phyloP scores from a whole-genome alignment of 2,329 filamentous ascomycete genomes.

The Aspergillus thermomutatus region DNA sequence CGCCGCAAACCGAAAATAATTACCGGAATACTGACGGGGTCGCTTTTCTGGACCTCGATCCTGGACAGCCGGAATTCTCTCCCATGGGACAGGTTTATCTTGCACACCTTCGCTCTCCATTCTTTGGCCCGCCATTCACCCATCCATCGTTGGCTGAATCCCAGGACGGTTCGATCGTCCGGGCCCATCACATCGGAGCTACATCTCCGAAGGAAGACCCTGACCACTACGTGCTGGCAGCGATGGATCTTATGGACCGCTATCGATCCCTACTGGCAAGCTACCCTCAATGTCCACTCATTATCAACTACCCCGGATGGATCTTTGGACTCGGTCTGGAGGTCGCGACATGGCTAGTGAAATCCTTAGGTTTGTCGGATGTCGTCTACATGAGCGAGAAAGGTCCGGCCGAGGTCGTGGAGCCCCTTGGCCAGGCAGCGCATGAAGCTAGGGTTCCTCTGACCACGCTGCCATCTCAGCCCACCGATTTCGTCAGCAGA shows the following conservation, averaged over 20 bases:
- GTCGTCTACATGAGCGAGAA: conserved; percentile 53
- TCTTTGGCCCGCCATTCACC: conserved; percentile 56
- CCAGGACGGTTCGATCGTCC: conserved; percentile 39
- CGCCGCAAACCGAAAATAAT: conserved; percentile 29
- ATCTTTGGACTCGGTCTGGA: conserved; percentile 52
- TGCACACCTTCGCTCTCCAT: conserved; percentile 47
- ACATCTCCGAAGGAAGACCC: conserved; percentile 54
- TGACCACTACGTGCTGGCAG: conserved; percentile 54
- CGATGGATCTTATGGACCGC: conserved; percentile 50
- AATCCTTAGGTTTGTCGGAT: conserved; percentile 47
- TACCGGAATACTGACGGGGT: conserved; percentile 39
- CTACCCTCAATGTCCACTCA: conserved; percentile 46
- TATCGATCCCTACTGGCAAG: conserved; percentile 43
- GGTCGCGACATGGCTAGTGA: conserved; percentile 46
- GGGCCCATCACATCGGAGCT: conserved; percentile 53
- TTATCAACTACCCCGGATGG: conserved; percentile 58
- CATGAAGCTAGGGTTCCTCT: conserved; percentile 34
- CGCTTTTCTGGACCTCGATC: conserved; percentile 58
- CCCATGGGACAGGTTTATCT: conserved; percentile 59
- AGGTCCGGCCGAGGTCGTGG: conserved; percentile 42
- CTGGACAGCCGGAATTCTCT: conserved; percentile 57
- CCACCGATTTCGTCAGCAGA: conserved; percentile 42
- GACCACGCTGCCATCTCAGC: conserved; percentile 47
- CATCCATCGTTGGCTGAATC: conserved; percentile 43
- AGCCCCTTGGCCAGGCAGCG: conserved; percentile 40